These are phyloP conservation scores for Phytophthora sp. DNA, from an alignment of 352 stramenopile genomes.

Conservation along the genomic window DNA sequence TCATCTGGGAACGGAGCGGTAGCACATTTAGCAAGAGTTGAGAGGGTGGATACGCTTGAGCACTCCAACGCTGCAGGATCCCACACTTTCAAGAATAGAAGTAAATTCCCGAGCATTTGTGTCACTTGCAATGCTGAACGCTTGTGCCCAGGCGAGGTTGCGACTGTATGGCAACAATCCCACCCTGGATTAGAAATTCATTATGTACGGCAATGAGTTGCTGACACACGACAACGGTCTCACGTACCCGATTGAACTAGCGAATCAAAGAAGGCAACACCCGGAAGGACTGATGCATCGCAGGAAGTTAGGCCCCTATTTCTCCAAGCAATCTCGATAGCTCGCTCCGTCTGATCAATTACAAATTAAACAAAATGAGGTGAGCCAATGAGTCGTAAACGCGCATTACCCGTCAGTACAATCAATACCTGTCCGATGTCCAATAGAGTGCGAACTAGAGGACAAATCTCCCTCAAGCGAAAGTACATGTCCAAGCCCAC, in stretches of 20 bases:
- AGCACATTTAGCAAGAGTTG: constrained; percentile 37
- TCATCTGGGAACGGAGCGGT: constrained; percentile 44
- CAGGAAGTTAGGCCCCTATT: constrained; percentile 48
- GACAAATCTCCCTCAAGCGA: constrained; percentile 48
- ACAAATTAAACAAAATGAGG: background rate
- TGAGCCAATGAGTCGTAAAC: background rate
- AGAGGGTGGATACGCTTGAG: constrained; percentile 28
- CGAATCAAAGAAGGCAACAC: constrained; percentile 54
- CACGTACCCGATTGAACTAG: constrained; percentile 38
- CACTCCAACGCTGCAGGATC: constrained; percentile 43
- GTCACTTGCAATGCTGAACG: constrained; percentile 46
- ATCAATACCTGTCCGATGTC: constrained; percentile 53
- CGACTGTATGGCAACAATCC: constrained; percentile 31
- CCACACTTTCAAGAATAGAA: constrained; percentile 65
- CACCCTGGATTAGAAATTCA: constrained; percentile 1
- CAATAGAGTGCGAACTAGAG: constrained; percentile 60
- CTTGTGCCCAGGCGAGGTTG: constrained; percentile 23
- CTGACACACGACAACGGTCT: background rate
- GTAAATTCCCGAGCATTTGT: constrained; percentile 55
- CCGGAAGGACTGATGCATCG: constrained; percentile 48
- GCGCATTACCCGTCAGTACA: background rate
- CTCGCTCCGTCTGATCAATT: constrained; percentile 42
- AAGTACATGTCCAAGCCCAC: constrained; percentile 75
- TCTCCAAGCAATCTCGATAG: constrained; percentile 55
- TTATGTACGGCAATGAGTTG: background rate